These are phyloP conservation scores for Monosporascus sp. DNA, from an alignment of 2,329 filamentous ascomycete genomes.

Conservation along the genomic window DNA sequence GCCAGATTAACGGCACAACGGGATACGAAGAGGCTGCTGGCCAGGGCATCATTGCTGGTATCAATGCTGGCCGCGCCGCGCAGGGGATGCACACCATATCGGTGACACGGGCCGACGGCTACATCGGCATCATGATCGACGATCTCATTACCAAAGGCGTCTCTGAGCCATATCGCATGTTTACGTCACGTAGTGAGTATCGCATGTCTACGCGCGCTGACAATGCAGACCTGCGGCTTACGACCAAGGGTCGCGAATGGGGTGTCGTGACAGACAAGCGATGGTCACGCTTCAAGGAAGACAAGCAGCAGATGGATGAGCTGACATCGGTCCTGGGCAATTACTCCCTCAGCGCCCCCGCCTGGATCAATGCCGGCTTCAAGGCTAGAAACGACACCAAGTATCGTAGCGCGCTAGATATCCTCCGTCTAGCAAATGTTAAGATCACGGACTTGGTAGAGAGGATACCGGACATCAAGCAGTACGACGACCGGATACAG, in stretches of 20 bases:
- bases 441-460: constrained; percentile 52
- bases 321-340: constrained; percentile 57
- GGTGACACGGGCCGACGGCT: constrained; percentile 79
- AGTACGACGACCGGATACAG: constrained; percentile 55
- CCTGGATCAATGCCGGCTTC: constrained; percentile 70
- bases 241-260: constrained; percentile 66
- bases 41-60: constrained; percentile 86
- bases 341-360: constrained; percentile 52
- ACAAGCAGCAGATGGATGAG: constrained; percentile 61
- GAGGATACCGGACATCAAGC: constrained; percentile 50
- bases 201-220: constrained; percentile 88
- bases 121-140: constrained; percentile 98
- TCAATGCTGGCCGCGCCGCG: constrained; percentile 84
- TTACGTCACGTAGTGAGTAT: constrained; percentile 92
- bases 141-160: constrained; percentile 96
- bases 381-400: constrained; percentile 60
- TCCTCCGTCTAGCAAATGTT: constrained; percentile 64
- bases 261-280: constrained; percentile 75
- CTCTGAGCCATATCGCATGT: constrained; percentile 96
- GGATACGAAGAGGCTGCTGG: constrained; percentile 97
- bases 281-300: constrained; percentile 66
- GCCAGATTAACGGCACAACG: constrained; percentile 97
- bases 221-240: constrained; percentile 87
- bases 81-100: constrained; percentile 59
- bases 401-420: constrained; percentile 69